phyloP scores from a whole-genome alignment of 2,329 filamentous ascomycete genomes.

The Fusarium agapanthi region DNA sequence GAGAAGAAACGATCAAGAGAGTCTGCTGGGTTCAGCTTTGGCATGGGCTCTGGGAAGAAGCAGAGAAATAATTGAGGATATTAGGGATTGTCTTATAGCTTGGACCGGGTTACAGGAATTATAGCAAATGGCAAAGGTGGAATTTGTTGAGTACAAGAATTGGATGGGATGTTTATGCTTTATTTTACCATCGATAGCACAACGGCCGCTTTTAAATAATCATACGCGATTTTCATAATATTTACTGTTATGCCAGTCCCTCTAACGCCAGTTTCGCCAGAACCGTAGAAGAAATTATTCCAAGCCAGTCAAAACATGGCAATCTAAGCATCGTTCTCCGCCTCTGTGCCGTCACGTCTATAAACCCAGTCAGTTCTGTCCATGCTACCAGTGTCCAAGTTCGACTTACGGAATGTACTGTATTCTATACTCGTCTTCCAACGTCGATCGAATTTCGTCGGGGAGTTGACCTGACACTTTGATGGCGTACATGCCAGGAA shows the following conservation, averaged over 20 bases:
- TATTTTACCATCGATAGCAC: slow-evolving; percentile 45
- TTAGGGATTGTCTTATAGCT: not conserved
- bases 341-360: slow-evolving; percentile 66
- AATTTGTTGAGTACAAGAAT: not conserved
- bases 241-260: slow-evolving; percentile 22
- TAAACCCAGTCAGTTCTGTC: slow-evolving; percentile 19
- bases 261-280: slow-evolving; percentile 48
- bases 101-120: not conserved
- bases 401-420: slow-evolving; percentile 68
- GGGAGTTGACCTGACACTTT: slow-evolving; percentile 88
- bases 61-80: slow-evolving; percentile 49
- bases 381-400: not conserved
- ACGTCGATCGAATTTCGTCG: slow-evolving; percentile 67
- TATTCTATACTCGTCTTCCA: slow-evolving; percentile 71
- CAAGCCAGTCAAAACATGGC: not conserved
- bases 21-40: slow-evolving; percentile 55
- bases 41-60: slow-evolving; percentile 61
- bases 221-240: slow-evolving; percentile 8
- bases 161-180: slow-evolving; percentile 33
- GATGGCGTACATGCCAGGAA: slow-evolving; percentile 89
- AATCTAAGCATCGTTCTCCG: slow-evolving; percentile 56
- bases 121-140: not conserved
- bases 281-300: slow-evolving; percentile 23
- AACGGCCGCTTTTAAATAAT: slow-evolving; percentile 29
- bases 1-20: slow-evolving; percentile 72